Percentiles rank a stretch among this genome's conserved stretches.
These are phyloP conservation scores for Zygosaccharomyces pseudobailii DNA, from an alignment of 1,139 yeast species.

Conservation along the genomic window DNA sequence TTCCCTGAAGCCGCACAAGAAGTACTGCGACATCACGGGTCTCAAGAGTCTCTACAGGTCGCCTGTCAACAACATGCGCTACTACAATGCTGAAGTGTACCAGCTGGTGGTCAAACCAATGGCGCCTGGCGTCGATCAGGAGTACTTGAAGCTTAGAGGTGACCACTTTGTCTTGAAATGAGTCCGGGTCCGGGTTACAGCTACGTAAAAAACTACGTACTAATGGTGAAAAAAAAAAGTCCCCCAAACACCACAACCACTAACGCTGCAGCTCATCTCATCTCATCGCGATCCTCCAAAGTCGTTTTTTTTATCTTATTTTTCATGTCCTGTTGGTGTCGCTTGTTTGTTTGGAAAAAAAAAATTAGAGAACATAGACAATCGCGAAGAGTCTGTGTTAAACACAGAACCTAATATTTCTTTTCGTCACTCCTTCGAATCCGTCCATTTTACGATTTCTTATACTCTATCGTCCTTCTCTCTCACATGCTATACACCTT, in stretches of 20 bases:
- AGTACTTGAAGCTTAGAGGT: constrained; percentile 78
- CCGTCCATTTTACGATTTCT: not conserved
- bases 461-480: not conserved
- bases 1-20: constrained; percentile 70
- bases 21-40: constrained; percentile 94
- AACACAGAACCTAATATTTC: not conserved
- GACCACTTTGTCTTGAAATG: constrained; percentile 78
- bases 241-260: not conserved
- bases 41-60: constrained; percentile 71
- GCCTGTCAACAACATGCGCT: constrained; percentile 73
- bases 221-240: not conserved
- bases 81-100: constrained; percentile 79
- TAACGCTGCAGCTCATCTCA: not conserved
- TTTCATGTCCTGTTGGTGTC: too few species aligned
- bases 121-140: constrained; percentile 92
- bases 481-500: constrained; percentile 5
- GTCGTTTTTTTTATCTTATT: too few species aligned
- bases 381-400: not conserved
- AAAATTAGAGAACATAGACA: not conserved
- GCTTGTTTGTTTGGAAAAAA: too few species aligned
- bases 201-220: constrained; percentile 3
- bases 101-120: constrained; percentile 70
- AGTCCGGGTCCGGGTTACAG: constrained; percentile 8
- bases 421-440: not conserved
- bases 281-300: not conserved